phyloP scores from a whole-genome alignment of 2,329 filamentous ascomycete species.

The Cercospora berteroae region DNA sequence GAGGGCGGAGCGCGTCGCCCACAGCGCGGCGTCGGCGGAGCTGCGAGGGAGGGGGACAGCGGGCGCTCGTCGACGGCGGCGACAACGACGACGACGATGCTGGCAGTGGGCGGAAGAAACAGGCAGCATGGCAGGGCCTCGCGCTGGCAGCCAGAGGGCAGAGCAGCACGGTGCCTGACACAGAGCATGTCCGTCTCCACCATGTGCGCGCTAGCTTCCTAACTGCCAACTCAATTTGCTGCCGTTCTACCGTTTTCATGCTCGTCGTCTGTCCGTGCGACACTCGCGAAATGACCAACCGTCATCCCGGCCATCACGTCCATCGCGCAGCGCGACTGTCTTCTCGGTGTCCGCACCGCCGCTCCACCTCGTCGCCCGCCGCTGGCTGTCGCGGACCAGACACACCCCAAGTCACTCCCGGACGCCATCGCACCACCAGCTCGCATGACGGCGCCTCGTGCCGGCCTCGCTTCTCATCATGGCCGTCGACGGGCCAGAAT shows the following conservation, averaged over 20 bases:
- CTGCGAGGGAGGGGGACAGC: background rate
- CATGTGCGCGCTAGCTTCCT: background rate
- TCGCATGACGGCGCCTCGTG: background rate
- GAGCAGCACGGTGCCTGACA: background rate
- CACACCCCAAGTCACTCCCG: background rate
- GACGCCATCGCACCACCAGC: background rate
- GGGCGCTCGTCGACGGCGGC: background rate
- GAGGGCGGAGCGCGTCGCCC: background rate
- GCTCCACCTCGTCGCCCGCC: background rate
- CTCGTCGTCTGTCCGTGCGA: background rate
- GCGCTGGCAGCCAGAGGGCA: background rate
- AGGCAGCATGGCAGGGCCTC: background rate
- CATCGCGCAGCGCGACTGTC: background rate
- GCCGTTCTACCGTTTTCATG: background rate
- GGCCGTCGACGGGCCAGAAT: background rate
- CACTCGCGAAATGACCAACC: background rate
- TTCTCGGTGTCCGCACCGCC: background rate
- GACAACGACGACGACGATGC: background rate
- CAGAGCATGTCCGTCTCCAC: background rate
- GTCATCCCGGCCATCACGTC: background rate
- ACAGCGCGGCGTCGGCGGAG: background rate
- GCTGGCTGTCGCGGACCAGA: background rate
- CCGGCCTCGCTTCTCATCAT: background rate
- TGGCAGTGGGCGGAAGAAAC: background rate
- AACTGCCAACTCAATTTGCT: constrained; percentile 2